phyloP scores from a whole-genome alignment of 805 yeast genomes.

The Wickerhamomyces sydowiorum region DNA sequence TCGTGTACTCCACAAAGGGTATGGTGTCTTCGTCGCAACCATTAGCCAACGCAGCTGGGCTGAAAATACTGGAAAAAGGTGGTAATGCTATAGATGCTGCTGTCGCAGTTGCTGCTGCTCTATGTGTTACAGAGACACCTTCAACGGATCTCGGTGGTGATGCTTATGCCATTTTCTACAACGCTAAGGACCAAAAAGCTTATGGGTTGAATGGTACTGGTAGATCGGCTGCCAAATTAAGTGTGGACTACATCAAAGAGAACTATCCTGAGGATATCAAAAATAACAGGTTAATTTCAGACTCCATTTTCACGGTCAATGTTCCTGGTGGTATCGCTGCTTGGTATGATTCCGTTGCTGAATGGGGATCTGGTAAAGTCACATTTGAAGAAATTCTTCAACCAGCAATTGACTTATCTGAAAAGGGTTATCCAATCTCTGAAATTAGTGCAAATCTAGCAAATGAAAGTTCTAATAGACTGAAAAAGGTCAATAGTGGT shows the following conservation, averaged over 20 bases:
- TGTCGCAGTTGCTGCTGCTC: conserved; percentile 52
- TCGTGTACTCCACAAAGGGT: conserved; percentile 67
- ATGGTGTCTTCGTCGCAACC: conserved; percentile 76
- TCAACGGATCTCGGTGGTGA: conserved; percentile 67
- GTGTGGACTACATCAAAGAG: conserved; percentile 41
- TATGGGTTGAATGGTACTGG: conserved; percentile 76
- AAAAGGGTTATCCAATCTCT: conserved; percentile 59
- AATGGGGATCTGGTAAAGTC: conserved; percentile 71
- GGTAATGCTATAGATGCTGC: conserved; percentile 71
- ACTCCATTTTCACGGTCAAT: conserved; percentile 54
- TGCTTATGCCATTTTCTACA: conserved; percentile 58
- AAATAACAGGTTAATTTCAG: conserved; percentile 42
- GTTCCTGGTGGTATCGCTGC: conserved; percentile 83
- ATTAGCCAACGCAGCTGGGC: conserved; percentile 68
- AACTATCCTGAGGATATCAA: conserved; percentile 35
- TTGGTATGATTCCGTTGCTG: conserved; percentile 63
- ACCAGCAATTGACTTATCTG: conserved; percentile 68
- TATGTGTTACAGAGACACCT: conserved; percentile 51
- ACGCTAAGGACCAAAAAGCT: conserved; percentile 42
- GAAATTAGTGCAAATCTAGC: conserved; percentile 51
- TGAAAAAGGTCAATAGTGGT: conserved; percentile 28
- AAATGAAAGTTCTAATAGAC: conserved; percentile 33
- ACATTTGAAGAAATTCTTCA: conserved; percentile 49
- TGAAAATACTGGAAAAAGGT: conserved; percentile 58
- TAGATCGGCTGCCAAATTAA: conserved; percentile 47